These are phyloP conservation scores for Metschnikowia chrysomelidarum DNA, from an alignment of 805 yeast genomes.

Conservation along the genomic window DNA sequence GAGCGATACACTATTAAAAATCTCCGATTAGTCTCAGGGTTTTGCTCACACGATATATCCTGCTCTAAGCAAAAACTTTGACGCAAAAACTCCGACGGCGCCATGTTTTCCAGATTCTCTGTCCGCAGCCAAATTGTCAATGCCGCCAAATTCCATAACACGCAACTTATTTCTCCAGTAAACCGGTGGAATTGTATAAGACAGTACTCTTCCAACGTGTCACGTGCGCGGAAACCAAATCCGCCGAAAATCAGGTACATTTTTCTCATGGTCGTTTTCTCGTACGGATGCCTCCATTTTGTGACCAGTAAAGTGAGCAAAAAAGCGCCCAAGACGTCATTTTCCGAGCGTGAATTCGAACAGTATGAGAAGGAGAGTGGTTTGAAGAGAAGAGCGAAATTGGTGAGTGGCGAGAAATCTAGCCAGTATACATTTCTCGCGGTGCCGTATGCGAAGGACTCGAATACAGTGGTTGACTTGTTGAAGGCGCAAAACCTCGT, in stretches of 20 bases:
- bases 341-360: conserved; percentile 48
- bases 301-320: conserved; percentile 31
- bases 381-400: conserved; percentile 47
- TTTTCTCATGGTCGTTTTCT: conserved; percentile 33
- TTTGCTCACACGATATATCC: no score
- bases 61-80: no score
- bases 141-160: no score
- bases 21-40: no score
- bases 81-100: no score
- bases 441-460: conserved; percentile 31
- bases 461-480: conserved; percentile 21
- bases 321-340: conserved; percentile 37
- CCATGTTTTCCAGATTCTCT: no score
- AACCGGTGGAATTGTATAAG: no score
- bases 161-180: no score
- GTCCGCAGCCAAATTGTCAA: no score
- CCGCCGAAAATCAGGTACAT: conserved; percentile 37
- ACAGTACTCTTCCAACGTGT: no score
- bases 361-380: conserved; percentile 50
- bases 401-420: conserved; percentile 37
- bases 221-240: conserved; percentile 10
- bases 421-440: conserved; percentile 43
- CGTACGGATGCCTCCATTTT: conserved; percentile 31
- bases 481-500: conserved; percentile 16
- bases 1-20: no score